Conservation (phyloP, 352 stramenopile species). For the Peronosclerospora sorghi region DNA sequence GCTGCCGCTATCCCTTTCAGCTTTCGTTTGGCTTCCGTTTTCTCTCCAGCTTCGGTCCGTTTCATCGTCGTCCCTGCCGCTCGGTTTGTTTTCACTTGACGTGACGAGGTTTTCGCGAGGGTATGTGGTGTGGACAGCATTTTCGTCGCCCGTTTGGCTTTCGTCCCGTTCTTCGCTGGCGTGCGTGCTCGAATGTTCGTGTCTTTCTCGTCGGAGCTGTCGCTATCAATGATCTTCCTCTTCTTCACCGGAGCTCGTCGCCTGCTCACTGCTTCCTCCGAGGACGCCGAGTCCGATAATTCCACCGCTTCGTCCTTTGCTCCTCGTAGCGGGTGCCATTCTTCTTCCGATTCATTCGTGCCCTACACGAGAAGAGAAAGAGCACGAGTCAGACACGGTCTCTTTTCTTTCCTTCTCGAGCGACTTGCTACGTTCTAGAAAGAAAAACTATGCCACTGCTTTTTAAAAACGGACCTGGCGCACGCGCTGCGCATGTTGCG, state of each 20-base stretch:
- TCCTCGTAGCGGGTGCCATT: conserved; percentile 27
- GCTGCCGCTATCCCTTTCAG: not conserved
- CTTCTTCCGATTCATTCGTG: conserved; percentile 29
- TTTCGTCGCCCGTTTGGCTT: conserved; percentile 12
- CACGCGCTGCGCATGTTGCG: conserved; percentile 28
- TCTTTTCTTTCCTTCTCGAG: not conserved
- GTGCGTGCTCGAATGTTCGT: not conserved
- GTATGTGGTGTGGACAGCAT: no score
- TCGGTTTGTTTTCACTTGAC: conserved; percentile 6
- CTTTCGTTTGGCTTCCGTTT: conserved; percentile 8
- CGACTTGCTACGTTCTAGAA: not conserved
- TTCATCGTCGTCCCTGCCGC: conserved; percentile 8
- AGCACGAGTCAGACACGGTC: conserved; percentile 5
- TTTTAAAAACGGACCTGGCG: conserved; percentile 20
- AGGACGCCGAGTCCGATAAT: conserved; percentile 22
- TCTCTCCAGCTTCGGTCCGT: conserved; percentile 11
- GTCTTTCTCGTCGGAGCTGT: conserved; percentile 40
- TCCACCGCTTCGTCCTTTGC: conserved; percentile 26
- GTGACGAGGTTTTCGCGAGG: not conserved
- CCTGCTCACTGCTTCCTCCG: conserved; percentile 27
- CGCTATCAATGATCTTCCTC: conserved; percentile 40
- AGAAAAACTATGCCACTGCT: not conserved
- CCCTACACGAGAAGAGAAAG: conserved; percentile 15
- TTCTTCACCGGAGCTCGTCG: conserved; percentile 22
- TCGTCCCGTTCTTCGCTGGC: conserved; percentile 20